Conservation (phyloP, 768 basidiomycete species). For the Sistotremastrum suecicum region DNA sequence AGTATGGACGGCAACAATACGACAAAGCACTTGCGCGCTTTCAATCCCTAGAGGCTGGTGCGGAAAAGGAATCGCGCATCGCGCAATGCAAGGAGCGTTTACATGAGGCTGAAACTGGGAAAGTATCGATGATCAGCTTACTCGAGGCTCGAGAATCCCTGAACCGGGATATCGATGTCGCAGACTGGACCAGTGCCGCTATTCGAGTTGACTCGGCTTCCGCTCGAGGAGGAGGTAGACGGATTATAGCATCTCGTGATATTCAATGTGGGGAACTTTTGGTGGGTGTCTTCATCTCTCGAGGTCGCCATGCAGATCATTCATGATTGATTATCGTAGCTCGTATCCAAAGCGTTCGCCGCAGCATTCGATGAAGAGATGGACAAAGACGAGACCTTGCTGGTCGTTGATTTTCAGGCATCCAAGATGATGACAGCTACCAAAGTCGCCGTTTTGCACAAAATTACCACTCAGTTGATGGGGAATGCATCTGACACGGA, state of each 20-base stretch:
- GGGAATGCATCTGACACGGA: too few species aligned
- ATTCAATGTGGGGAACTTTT: conserved; percentile 15
- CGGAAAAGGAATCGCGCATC: conserved; percentile 7
- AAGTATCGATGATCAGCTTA: conserved; percentile 14
- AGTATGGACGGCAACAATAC: conserved; percentile 13
- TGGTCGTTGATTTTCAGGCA: too few species aligned
- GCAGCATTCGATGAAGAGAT: too few species aligned
- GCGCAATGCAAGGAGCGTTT: conserved; percentile 9
- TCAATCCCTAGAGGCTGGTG: conserved; percentile 3
- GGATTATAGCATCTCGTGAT: conserved; percentile 11
- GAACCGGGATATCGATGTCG: conserved; percentile 13
- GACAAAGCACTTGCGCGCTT: conserved; percentile 6
- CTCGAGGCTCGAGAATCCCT: conserved; percentile 6
- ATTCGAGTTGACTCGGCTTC: conserved; percentile 8
- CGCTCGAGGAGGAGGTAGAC: conserved; percentile 14
- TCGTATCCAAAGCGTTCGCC: too few species aligned
- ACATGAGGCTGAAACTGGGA: conserved; percentile 10
- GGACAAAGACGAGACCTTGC: too few species aligned
- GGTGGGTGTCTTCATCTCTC: conserved; percentile 7
- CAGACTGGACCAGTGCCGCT: conserved; percentile 12
- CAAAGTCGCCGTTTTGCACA: too few species aligned
- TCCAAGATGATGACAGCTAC: too few species aligned
- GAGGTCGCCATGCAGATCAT: conserved; percentile 6
- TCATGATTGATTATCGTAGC: too few species aligned
- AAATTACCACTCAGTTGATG: too few species aligned